phyloP scores from a whole-genome alignment of 2,329 filamentous ascomycete genomes.

The Raffaelea arxii region DNA sequence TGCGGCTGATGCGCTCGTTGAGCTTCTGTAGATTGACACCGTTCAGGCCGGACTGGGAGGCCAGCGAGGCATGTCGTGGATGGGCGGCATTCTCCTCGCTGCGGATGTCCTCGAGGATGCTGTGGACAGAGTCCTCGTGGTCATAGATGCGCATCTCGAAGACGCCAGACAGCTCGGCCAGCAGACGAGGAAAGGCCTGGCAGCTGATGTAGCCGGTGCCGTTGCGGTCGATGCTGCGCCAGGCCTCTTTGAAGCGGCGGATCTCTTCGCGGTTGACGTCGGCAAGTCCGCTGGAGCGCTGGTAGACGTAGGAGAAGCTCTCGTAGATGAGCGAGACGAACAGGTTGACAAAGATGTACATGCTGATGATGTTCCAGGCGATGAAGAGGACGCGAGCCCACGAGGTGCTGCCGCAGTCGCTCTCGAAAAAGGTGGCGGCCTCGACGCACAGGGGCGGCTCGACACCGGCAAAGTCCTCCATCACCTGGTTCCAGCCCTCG shows the following conservation, averaged over 20 bases:
- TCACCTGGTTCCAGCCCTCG: constrained; percentile 92
- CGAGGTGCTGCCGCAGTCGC: constrained; percentile 82
- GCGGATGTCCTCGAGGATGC: constrained; percentile 77
- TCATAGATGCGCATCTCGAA: constrained; percentile 98
- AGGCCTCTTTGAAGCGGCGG: constrained; percentile 93
- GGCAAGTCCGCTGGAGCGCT: constrained; percentile 85
- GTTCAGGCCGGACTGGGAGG: constrained; percentile 38
- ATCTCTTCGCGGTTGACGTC: constrained; percentile 90
- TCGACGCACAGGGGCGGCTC: constrained; percentile 72
- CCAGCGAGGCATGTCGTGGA: constrained; percentile 42
- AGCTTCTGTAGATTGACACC: constrained; percentile 67
- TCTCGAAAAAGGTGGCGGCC: constrained; percentile 63
- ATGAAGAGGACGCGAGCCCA: constrained; percentile 91
- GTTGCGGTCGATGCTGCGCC: constrained; percentile 88
- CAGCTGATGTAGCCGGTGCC: constrained; percentile 88
- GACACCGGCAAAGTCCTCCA: constrained; percentile 88
- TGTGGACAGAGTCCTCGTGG: constrained; percentile 76
- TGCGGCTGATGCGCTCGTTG: constrained; percentile 59
- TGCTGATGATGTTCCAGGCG: constrained; percentile 97
- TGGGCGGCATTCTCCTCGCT: constrained; percentile 33
- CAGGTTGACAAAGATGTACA: constrained; percentile 98
- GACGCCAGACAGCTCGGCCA: constrained; percentile 86
- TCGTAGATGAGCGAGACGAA: constrained; percentile 99
- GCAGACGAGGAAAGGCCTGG: constrained; percentile 75
- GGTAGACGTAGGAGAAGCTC: constrained; percentile 98